Evolutionary conservation across 352 stramenopile species (phyloP).

Genomic region (Blastocystis sp.): DNA sequence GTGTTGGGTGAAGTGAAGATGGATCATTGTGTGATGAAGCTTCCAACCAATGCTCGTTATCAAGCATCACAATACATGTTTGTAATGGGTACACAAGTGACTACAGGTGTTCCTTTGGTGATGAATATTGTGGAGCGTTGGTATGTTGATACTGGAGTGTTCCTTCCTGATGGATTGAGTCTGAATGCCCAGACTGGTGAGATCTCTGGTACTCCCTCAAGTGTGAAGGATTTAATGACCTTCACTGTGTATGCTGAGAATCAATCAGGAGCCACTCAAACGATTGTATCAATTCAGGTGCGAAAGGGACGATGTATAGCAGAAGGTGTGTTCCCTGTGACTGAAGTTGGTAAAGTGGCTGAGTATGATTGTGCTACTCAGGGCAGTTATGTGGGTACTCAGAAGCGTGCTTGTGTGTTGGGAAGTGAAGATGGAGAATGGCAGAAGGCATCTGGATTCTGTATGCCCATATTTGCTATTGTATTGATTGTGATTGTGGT

Average conservation of each 20-base stretch:
- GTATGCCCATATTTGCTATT: background rate
- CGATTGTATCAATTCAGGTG: background rate
- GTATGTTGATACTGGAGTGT: background rate
- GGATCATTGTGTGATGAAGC: background rate
- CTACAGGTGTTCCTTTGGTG: background rate
- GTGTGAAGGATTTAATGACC: background rate
- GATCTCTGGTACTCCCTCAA: background rate
- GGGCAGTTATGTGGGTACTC: constrained; percentile 4
- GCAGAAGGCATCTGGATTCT: background rate
- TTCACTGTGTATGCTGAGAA: constrained; percentile 9
- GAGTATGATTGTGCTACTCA: background rate
- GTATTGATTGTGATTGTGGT: constrained; percentile 4
- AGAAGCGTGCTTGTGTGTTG: background rate
- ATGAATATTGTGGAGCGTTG: background rate
- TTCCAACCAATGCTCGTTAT: background rate
- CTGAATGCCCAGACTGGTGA: constrained; percentile 22
- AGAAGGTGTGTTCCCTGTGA: background rate
- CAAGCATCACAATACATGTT: background rate
- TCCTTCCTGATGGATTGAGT: constrained; percentile 2
- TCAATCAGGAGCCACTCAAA: background rate
- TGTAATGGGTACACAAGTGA: background rate
- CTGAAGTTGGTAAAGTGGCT: background rate
- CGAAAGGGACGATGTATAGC: background rate
- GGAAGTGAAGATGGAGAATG: constrained; percentile 14
- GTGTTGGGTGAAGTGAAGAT: constrained; percentile 3